Conservation (phyloP, 345 rosid species). For the Eutrema japonicum region DNA sequence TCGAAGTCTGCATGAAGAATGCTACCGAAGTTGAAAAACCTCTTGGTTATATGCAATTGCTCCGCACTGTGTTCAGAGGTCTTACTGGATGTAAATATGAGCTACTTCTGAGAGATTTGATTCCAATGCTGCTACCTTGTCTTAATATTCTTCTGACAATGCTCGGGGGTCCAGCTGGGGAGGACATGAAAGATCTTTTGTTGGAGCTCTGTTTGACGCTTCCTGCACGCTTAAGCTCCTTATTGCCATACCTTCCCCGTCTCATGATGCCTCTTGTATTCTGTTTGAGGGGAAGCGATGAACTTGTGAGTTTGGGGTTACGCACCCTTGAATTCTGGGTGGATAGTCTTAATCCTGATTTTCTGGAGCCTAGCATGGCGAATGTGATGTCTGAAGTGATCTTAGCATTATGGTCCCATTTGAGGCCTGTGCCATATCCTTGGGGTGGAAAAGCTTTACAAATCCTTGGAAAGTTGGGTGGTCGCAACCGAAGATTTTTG, state of each 20-base stretch:
- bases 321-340: slow-evolving; percentile 99
- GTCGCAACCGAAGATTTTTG: slow-evolving; percentile 94
- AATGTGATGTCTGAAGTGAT: slow-evolving; percentile 97
- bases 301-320: slow-evolving; percentile 82
- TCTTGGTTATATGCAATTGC: slow-evolving; percentile 92
- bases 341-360: slow-evolving; percentile 98
- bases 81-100: slow-evolving; percentile 95
- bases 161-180: slow-evolving; percentile 98
- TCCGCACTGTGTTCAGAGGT: slow-evolving; percentile 86
- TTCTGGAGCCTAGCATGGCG: slow-evolving; percentile 97
- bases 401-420: slow-evolving; percentile 95
- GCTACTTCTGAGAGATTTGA: slow-evolving; percentile 81
- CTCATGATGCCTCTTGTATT: slow-evolving; percentile 95
- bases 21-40: slow-evolving; percentile 95
- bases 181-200: slow-evolving; percentile 89
- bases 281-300: slow-evolving; percentile 88
- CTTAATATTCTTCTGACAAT: slow-evolving; percentile 85
- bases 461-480: slow-evolving; percentile 97
- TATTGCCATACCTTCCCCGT: slow-evolving; percentile 88
- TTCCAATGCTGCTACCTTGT: slow-evolving; percentile 91
- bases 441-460: slow-evolving; percentile 95
- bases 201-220: slow-evolving; percentile 90
- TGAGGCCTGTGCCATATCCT: slow-evolving; percentile 91
- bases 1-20: slow-evolving; percentile 97
- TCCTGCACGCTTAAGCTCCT: slow-evolving; percentile 97